Conservation (phyloP, 2,329 filamentous ascomycete species). For the Pseudocercospora macadamiae region DNA sequence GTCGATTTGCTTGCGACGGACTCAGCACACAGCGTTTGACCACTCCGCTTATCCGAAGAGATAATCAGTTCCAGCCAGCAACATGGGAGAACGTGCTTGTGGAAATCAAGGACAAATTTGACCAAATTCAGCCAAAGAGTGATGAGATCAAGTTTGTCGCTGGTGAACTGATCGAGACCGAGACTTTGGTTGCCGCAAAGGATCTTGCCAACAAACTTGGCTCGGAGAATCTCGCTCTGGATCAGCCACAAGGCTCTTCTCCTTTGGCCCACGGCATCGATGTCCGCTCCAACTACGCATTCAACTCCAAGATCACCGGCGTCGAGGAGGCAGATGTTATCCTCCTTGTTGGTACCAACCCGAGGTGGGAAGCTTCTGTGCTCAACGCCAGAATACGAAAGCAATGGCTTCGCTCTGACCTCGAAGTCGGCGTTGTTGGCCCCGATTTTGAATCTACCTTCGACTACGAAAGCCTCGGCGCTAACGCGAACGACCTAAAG, state of each 20-base stretch:
- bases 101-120: slow-evolving; percentile 80
- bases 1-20: slow-evolving; percentile 93
- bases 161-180: slow-evolving; percentile 86
- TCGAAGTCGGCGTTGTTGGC: slow-evolving; percentile 89
- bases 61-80: slow-evolving; percentile 87
- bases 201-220: slow-evolving; percentile 95
- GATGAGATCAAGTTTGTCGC: slow-evolving; percentile 97
- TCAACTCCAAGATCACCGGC: slow-evolving; percentile 93
- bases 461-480: slow-evolving; percentile 88
- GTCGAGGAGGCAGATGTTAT: slow-evolving; percentile 93
- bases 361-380: slow-evolving; percentile 90
- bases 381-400: slow-evolving; percentile 97
- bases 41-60: slow-evolving; percentile 83
- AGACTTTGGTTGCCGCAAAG: slow-evolving; percentile 94
- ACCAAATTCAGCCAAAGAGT: slow-evolving; percentile 76
- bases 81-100: slow-evolving; percentile 95
- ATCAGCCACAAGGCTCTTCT: slow-evolving; percentile 80
- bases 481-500: slow-evolving; percentile 79
- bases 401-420: slow-evolving; percentile 93
- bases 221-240: slow-evolving; percentile 92
- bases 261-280: slow-evolving; percentile 92
- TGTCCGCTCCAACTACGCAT: slow-evolving; percentile 89
- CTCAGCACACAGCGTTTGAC: slow-evolving; percentile 95
- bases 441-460: slow-evolving; percentile 93
- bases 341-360: slow-evolving; percentile 91